These are phyloP conservation scores for Epichloe uncinata DNA, from an alignment of 2,329 filamentous ascomycete genomes.

Conservation along the genomic window DNA sequence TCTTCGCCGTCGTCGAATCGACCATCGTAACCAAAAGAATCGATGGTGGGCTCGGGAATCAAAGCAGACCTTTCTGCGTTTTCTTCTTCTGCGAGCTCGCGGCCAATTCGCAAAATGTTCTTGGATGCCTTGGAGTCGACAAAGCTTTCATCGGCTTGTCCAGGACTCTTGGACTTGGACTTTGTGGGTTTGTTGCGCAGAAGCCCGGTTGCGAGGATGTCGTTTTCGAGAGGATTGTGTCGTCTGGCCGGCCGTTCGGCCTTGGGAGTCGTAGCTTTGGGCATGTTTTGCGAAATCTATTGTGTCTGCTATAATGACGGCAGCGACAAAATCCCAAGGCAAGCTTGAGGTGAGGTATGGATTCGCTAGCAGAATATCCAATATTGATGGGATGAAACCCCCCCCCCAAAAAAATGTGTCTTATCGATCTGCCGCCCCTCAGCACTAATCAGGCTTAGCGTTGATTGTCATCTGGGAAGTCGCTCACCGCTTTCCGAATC, in stretches of 20 bases:
- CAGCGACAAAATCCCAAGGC: not conserved
- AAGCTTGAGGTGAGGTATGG: not conserved
- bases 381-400: slow-evolving; percentile 13
- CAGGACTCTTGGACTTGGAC: slow-evolving; percentile 49
- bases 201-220: slow-evolving; percentile 58
- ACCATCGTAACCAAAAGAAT: slow-evolving; percentile 67
- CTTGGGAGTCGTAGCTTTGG: slow-evolving; percentile 56
- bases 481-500: slow-evolving; percentile 19
- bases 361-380: not conserved
- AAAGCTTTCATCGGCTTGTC: slow-evolving; percentile 53
- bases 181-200: slow-evolving; percentile 65
- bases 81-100: slow-evolving; percentile 78
- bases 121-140: slow-evolving; percentile 80
- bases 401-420: slow-evolving; percentile 18
- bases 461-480: not conserved
- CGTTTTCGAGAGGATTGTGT: slow-evolving; percentile 86
- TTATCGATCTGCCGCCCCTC: slow-evolving; percentile 29
- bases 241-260: slow-evolving; percentile 48
- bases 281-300: slow-evolving; percentile 43
- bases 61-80: slow-evolving; percentile 20
- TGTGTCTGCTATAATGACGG: not conserved
- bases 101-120: slow-evolving; percentile 80
- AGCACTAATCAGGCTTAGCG: slow-evolving; percentile 14
- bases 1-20: slow-evolving; percentile 49
- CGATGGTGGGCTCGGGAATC: slow-evolving; percentile 26